Evolutionary conservation across 306 rosid species (phyloP), one percentile per base, ranked within the genome.

Genomic region (Amphicarpaea edgeworthii): DNA sequence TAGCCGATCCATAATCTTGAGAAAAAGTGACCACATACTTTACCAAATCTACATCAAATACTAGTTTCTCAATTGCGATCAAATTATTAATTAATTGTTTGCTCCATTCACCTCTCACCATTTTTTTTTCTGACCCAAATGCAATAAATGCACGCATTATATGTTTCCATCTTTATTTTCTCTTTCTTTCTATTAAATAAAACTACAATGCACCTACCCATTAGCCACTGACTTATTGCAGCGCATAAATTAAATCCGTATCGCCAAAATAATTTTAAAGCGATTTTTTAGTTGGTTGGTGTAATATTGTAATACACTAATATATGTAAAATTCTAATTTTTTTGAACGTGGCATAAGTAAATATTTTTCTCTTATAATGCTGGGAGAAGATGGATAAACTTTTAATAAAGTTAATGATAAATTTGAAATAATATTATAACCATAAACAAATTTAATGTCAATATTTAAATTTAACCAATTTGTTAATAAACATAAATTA

Each of bases 1-100:
- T 60, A 71, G 16, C 30, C 5, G 19, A 66, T 63, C 77, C 76
- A 73, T 62, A 28, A 68, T 72, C 76, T 65, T 30, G 4, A 30
- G 3, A 64, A 80, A 30, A 55, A 19, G 72, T 24, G 51, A 19
- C 17, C 68, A 46, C 4, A 46, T 8, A 15, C 2, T 37, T 17
- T 20, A 75, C 17, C 60, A 5, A 26, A 62, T 46, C 62, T 45
- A 45, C 62, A 14, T 77, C 53, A 23, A 42, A 77, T 21, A 8
- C 53, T 46, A 28, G 68, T 55, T 70, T 46, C 23, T 77, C 63
- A 68, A 46, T 20, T 58, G 37, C 21, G 9, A 57, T 43, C 5
- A 41, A 68, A 50, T 28, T 55, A 28, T 43, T 26, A 26, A 28
- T 43, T 26, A 26, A 58, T 60, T 16, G 37, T 41, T 62, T 63